Evolutionary conservation across 306 rosid genomes (phyloP).

Genomic region (Lablab purpureus): DNA sequence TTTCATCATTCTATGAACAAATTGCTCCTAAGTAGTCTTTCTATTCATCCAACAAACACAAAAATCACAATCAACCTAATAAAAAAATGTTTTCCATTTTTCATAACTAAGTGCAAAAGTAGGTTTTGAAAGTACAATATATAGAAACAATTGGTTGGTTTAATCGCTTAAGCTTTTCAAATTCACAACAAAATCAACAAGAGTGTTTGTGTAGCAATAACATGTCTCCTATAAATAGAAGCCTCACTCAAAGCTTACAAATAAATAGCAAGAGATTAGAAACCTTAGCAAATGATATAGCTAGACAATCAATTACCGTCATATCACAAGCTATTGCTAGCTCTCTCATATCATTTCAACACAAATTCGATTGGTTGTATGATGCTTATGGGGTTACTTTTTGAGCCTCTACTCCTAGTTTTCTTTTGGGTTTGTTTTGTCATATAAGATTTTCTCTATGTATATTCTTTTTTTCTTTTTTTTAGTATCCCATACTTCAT

Average conservation of each 20-base stretch:
- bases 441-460: no score
- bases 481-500: no score
- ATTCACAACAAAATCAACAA: background rate
- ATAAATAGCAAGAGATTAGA: conserved; percentile 11
- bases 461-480: no score
- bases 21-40: background rate
- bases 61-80: conserved; percentile 1
- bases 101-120: background rate
- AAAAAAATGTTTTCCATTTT: no score
- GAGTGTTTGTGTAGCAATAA: background rate
- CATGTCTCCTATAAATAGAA: conserved; percentile 20
- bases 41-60: background rate
- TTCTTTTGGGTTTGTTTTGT: no score
- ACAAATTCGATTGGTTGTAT: no score
- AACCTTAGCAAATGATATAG: conserved; percentile 3
- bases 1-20: background rate
- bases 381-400: no score
- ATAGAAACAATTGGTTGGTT: background rate
- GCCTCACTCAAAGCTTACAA: conserved; percentile 12
- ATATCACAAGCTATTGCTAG: conserved; percentile 4
- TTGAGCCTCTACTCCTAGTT: no score
- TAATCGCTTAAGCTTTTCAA: background rate
- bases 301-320: background rate
- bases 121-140: no score
- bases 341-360: no score